Evolutionary conservation across 2,329 filamentous ascomycete genomes (phyloP), one percentile per base, ranked within the genome.

Genomic region (Coniella vitis): DNA sequence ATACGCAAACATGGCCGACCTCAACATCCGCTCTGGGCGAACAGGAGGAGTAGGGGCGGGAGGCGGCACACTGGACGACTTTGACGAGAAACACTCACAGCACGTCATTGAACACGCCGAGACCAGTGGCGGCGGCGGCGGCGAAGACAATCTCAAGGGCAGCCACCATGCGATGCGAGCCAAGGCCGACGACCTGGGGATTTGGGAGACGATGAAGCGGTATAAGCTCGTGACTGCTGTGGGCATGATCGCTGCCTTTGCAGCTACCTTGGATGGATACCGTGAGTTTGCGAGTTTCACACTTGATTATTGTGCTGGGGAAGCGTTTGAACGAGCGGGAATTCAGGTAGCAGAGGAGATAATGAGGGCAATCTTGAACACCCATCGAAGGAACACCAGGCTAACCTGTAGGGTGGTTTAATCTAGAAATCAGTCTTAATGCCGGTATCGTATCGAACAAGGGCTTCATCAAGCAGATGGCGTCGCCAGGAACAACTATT

Each of bases 231-330:
- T 67, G 0, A 63, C 61, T 0, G 16, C 57, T 21, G 61, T 70
- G 20, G 66, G 65, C 2, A 71, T 70, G 67, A 48, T 55, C 41
- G 68, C 66, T 4, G 65, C 69, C 0, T 72, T 71, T 43, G 64
- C 62, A 40, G 68, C 68, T 13, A 63, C 68, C 1, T 55, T 70
- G 0, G 69, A 71, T 56, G 69, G 69, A 3, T 71, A 71, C 46
- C 69, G 65, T 68, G 54, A 17, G 57, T 41, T 2, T 14, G 37
- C 4, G n/a, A n/a, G n/a, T n/a, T n/a, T n/a, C n/a, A n/a, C n/a
- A n/a, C n/a, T n/a, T n/a, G n/a, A n/a, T n/a, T n/a, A n/a, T n/a
- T n/a, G n/a, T n/a, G n/a, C n/a, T n/a, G n/a, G n/a, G 25, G 25
- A 29, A 10, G 25, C 25, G 10, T 29, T 29, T 5, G 10, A 29